Percentiles rank a stretch among this genome's conserved stretches.
phyloP scores from a whole-genome alignment of 495 filamentous ascomycete genomes.

The Podospora conica region DNA sequence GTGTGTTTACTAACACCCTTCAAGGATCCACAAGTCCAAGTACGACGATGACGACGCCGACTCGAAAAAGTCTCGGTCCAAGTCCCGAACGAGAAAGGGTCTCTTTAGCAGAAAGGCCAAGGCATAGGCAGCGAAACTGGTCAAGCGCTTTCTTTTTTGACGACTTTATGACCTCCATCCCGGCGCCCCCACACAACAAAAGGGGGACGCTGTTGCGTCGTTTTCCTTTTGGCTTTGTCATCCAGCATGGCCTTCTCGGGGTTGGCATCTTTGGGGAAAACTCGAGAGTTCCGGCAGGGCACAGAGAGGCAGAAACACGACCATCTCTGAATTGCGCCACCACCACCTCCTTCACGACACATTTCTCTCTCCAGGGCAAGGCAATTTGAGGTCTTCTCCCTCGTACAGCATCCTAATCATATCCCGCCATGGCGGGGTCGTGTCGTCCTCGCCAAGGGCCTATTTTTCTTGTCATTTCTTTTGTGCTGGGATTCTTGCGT shows the following conservation, averaged over 20 bases:
- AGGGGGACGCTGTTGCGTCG: background rate
- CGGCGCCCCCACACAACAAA: background rate
- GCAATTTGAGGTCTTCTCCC: background rate
- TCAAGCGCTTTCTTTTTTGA: background rate
- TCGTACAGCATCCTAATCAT: background rate
- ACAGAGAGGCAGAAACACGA: no score
- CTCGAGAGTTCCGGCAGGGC: background rate
- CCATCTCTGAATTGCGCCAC: background rate
- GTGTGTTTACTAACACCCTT: background rate
- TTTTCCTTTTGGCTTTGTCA: background rate
- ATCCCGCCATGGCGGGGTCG: background rate
- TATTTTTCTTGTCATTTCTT: background rate
- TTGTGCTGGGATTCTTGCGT: background rate
- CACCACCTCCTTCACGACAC: background rate
- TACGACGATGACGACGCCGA: slow-evolving; percentile 60
- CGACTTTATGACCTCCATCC: background rate
- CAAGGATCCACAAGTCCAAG: slow-evolving; percentile 90
- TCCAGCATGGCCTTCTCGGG: background rate
- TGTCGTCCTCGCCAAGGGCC: background rate
- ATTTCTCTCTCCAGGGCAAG: background rate
- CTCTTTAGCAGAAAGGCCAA: slow-evolving; percentile 36
- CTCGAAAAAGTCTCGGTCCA: slow-evolving; percentile 35
- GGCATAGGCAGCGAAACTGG: background rate
- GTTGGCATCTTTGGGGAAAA: background rate
- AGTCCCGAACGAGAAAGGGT: slow-evolving; percentile 39